Base-by-base conservation (phyloP, 805 yeast genomes). In the Saccharomycopsis fermentans region DNA sequence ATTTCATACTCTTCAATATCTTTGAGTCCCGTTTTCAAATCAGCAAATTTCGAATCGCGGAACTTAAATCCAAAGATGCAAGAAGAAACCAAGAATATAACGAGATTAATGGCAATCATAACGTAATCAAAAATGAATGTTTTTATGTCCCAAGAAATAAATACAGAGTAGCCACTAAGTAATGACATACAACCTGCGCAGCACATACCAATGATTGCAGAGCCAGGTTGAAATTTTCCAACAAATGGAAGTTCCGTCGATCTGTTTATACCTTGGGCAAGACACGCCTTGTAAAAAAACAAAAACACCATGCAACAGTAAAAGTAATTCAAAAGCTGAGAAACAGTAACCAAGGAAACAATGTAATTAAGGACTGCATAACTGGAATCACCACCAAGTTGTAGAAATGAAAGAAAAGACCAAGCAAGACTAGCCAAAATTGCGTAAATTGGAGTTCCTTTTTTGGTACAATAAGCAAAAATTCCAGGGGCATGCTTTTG, bases 401-500 rank as follows among this genome's bases (percentile, higher is more conserved):
- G 94, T 66, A 87, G 70, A 62, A 87, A 79, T 19, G 90, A 80
- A 19, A 87, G 68, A 52, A 83, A 70, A 0, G 88, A 83, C 79
- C 89, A 85, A n/a, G 72, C 65, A 40, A 79, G 67, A 8, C 83
- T 74, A 9, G 77, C 73, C 6, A 69, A 58, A 19, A 84, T 83
- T 4, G 87, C 76, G 60, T 75, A 74, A 35, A 85, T 75, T 8
- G 95, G 95, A 12, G 85, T 86, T 59, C 96, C 96, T 50, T 77
- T 75, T 53, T 74, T 77, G 63, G 82, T 78, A 65, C 92, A 85
- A 61, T 71, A 74, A 12, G 80, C 72, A 63, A 89, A 86, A 51
- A 86, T 63, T 40, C 73, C 73, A 11, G 96, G 96, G 1, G 94
- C 92, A 61, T 81, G 79, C 0, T 92, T 90, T 65, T 80, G 81